Evolutionary conservation across 345 rosid species (phyloP), one percentile per base, ranked within the genome.

Genomic region (Moringa oleifera): DNA sequence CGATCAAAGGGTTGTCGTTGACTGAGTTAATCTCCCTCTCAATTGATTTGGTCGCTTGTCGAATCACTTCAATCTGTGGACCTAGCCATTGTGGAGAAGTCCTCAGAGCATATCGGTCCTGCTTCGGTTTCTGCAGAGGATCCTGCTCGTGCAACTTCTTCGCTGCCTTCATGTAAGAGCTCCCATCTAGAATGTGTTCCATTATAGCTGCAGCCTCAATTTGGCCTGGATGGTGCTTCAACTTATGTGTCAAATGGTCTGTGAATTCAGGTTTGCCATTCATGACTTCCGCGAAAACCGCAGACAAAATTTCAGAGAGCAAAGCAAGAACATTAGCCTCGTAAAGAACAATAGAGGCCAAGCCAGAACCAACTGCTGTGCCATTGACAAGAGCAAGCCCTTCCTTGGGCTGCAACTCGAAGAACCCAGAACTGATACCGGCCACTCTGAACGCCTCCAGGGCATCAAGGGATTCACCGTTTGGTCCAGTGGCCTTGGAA

Each of bases 331-430:
- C 47, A 37, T 81, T 79, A 0, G 83, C 70, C 36, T 81, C 86
- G 9, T 71, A 81, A 9, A 79, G 79, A 37, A 81, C 86, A 55
- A 64, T 78, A 9, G 86, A 80, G 12, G 90, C 90, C 76, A 87
- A 54, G 18, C 86, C 94, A 6, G 94, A 82, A 20, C 88, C 88
- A 25, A 82, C 94, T 7, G 83, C 88, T 0, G 88, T 87, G 12
- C 88, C 86, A 20, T 87, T 87, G 19, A 84, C 88, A 2, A 87
- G 60, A 20, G 94, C 94, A 15, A 87, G 79, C 0, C 90, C 90
- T 74, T 87, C 94, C 62, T 84, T 87, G 5, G 94, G 88, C 75
- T 84, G 90, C 63, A 84, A 54, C 54, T 76, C 83, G 7, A 87
- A 87, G 65, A 82, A 82, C 19, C 73, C 77, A 0, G 74, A 55